Evolutionary conservation across 192 early-diverging fungal genomes (phyloP), one percentile per base, ranked within the genome.

Genomic region (Coemansia sp.): DNA sequence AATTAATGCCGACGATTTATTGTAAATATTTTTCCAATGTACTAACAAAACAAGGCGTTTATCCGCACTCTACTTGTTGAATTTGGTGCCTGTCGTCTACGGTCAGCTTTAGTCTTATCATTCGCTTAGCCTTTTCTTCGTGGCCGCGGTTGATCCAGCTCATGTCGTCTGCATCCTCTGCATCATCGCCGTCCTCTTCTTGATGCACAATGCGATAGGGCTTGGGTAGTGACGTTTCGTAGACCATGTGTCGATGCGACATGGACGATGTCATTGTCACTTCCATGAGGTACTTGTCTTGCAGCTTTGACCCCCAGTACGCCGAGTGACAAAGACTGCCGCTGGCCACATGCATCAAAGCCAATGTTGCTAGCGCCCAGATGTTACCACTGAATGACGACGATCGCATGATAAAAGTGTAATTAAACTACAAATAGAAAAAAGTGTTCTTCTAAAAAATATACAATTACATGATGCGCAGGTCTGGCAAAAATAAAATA

Each of bases 131-230:
- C 42, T 63, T 76, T 66, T 74, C 80, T 32, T 82, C 80, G 23
- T 74, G 75, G 0, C 80, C 80, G 11, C 57, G 61, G 42, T 77
- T 82, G 30, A 82, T 46, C 80, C 68, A 77, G 46, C 65, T 69
- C 75, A 77, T 64, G 37, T 82, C 75, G n/a, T 82, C 80, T 16
- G 69, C 60, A 13, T 82, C 72, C 19, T 77, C 72, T 21, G 71
- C 71, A 28, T 82, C 72, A 44, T 82, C 72, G 19, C 80, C 75
- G n/a, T 74, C 71, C 26, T 66, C 76, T 9, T 82, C 66, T 11
- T 66, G 70, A 28, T 82, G 80, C 72, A 82, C 80, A 46, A 82
- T 77, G n/a, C 67, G 67, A 46, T 82, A 77, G 10, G 75, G 80
- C 59, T 77, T 82, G 19, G 79, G 80, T 13, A 82, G 59, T 28